Base-by-base conservation (phyloP, 177 flowering plant species). In the Vitis hybrid region DNA sequence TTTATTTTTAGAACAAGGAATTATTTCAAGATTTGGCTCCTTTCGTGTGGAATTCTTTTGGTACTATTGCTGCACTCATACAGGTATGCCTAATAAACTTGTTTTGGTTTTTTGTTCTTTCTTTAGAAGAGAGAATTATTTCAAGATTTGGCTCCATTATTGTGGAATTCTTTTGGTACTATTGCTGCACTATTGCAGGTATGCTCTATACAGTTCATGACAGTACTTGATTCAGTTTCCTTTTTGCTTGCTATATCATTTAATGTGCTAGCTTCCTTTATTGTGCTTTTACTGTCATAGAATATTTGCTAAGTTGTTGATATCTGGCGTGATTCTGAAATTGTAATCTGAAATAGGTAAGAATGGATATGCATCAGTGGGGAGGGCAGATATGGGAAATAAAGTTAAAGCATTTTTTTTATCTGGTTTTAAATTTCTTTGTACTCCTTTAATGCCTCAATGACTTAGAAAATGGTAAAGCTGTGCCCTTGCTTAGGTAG, bases 21-120 rank as follows among this genome's bases (percentile, higher is more conserved):
- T 61, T 88, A 57, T 87, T 89, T 77, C 89, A 83, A 76, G 89
- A 88, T 71, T 75, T 87, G 75, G 91, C 94, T 66, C 88, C 91
- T 30, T 71, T 87, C 57, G 65, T 89, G 69, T 88, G 90, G 94
- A 81, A 84, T 79, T 85, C 88, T 17, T 90, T 88, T 79, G 91
- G 89, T 67, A 87, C 84, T 52, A 83, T 87, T 82, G 88, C 89
- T 72, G 87, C 87, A 56, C 87, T 88, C 67, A 71, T 86, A 45
- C 89, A 88, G 89, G 76, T 70, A 74, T 74, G 74, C 58, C 73
- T 73, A 57, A 64, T 74, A 58, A 64, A 50, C 34, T 70, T 74
- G n/a, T 66, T 13, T 67, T 82, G 76, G 60, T 72, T 57, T 71
- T 54, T 61, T 19, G 18, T 64, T 58, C 60, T 18, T 26, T 67